Percentiles rank a stretch among this genome's conserved stretches.
Evolutionary conservation across 2,329 filamentous ascomycete species (phyloP).

Genomic region (Colletotrichum cereale): DNA sequence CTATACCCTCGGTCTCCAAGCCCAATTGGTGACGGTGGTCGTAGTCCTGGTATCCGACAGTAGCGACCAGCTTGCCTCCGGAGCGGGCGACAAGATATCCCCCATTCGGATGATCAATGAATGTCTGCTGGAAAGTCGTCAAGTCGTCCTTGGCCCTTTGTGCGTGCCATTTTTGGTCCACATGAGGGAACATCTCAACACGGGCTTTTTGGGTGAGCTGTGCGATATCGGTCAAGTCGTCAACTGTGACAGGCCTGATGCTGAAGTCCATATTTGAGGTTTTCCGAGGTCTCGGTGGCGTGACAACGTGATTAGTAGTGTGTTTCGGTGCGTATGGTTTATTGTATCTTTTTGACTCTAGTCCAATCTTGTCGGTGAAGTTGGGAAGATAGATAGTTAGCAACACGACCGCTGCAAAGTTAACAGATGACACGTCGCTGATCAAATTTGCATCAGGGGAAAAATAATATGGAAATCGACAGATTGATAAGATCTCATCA

Average conservation of each 20-base stretch:
- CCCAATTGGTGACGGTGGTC: conserved; percentile 43
- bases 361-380: not conserved
- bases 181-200: conserved; percentile 46
- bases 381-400: not conserved
- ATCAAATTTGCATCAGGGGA: not conserved
- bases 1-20: conserved; percentile 39
- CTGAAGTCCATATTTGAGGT: conserved; percentile 14
- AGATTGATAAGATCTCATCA: not conserved
- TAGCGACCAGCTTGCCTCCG: conserved; percentile 43
- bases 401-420: not conserved
- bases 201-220: conserved; percentile 44
- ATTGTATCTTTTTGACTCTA: not conserved
- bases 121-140: conserved; percentile 41
- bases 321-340: not conserved
- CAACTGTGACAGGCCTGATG: conserved; percentile 39
- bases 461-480: not conserved
- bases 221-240: conserved; percentile 44
- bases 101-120: conserved; percentile 44
- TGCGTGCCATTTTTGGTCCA: conserved; percentile 41
- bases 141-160: conserved; percentile 42
- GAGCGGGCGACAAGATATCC: conserved; percentile 42
- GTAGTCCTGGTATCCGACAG: conserved; percentile 45
- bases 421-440: not conserved
- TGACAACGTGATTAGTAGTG: not conserved
- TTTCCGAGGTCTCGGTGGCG: not conserved